These are phyloP conservation scores for Pleurotus eryngii DNA, from an alignment of 768 basidiomycete species.

Conservation along the genomic window DNA sequence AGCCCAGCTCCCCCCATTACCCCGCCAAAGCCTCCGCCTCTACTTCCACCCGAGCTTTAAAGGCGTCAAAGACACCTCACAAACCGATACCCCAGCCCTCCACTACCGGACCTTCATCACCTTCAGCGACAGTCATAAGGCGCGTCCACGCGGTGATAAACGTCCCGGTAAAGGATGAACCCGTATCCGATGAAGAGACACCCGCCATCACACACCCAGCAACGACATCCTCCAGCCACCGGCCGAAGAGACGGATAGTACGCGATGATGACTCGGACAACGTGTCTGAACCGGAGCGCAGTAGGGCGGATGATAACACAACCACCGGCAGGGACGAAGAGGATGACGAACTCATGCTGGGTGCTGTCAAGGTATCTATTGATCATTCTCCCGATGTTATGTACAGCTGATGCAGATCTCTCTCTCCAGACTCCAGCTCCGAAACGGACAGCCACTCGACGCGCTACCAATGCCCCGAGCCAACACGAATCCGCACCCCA, in stretches of 20 bases:
- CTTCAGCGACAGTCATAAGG: constrained; percentile 44
- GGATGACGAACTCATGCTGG: constrained; percentile 5
- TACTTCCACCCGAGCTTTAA: constrained; percentile 5
- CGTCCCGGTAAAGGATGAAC: constrained; percentile 53
- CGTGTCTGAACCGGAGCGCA: constrained; percentile 10
- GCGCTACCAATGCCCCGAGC: not conserved
- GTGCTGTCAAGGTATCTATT: not conserved
- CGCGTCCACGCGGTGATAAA: constrained; percentile 64
- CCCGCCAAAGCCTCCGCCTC: constrained; percentile 10
- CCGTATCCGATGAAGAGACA: not conserved
- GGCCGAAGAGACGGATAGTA: constrained; percentile 8
- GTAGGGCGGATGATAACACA: constrained; percentile 3
- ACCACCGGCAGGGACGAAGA: not conserved
- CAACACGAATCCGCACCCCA: not conserved
- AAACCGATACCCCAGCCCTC: constrained; percentile 8
- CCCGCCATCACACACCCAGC: not conserved
- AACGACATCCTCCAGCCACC: constrained; percentile 2
- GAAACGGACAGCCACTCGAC: no score
- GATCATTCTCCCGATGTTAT: not conserved
- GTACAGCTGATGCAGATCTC: no score
- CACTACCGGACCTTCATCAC: constrained; percentile 7
- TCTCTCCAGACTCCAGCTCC: no score
- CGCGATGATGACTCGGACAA: constrained; percentile 9
- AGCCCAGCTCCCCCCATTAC: not conserved
- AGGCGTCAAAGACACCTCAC: constrained; percentile 4